These are phyloP conservation scores for Fraxinus pennsylvanica DNA, from an alignment of 257 asterid species.

Conservation along the genomic window DNA sequence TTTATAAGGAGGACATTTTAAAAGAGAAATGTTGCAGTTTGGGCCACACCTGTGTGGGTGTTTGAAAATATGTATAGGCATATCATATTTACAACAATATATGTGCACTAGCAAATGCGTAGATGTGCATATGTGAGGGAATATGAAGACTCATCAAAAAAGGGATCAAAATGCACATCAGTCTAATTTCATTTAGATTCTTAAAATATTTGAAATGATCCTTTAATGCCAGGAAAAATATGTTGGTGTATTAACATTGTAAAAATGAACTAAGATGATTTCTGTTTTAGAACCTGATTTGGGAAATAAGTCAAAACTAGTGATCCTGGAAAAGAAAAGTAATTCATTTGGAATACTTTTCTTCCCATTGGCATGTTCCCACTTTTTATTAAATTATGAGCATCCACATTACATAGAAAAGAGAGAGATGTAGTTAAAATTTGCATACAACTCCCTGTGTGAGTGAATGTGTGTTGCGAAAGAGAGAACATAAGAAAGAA, in stretches of 20 bases:
- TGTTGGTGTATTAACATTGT: too few relatives aligned
- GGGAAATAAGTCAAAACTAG: too few relatives aligned
- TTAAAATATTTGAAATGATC: neutral
- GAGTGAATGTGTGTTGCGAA: neutral
- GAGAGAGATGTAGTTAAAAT: neutral
- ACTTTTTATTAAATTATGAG: neutral
- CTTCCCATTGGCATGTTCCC: neutral
- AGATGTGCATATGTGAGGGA: neutral
- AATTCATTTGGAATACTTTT: too few relatives aligned
- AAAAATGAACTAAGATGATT: too few relatives aligned
- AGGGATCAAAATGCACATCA: neutral
- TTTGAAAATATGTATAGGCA: neutral
- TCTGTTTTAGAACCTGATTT: too few relatives aligned
- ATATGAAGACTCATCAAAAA: too few relatives aligned
- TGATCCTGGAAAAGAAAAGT: too few relatives aligned
- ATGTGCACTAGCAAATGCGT: neutral
- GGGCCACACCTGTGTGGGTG: neutral
- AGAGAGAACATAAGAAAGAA: neutral
- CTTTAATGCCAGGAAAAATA: too few relatives aligned
- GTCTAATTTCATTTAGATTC: neutral
- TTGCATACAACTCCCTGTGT: neutral
- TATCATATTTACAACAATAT: too few relatives aligned
- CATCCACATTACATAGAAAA: neutral
- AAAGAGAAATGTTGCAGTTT: neutral
- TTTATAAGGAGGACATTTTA: too few relatives aligned